Evolutionary conservation across 768 basidiomycete species (phyloP).

Genomic region (Suillus decipiens): DNA sequence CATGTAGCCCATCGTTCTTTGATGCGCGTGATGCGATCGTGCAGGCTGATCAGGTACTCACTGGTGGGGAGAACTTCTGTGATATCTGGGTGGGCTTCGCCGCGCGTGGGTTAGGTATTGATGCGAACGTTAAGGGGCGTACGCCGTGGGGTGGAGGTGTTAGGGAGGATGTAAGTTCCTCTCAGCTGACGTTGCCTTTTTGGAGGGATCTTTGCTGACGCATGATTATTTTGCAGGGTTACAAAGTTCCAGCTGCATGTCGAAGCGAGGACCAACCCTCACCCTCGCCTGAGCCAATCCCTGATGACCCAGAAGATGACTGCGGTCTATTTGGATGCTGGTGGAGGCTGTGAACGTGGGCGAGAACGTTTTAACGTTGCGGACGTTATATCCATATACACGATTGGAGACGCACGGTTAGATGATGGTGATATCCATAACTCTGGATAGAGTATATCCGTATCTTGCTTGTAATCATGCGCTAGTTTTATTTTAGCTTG

Average conservation of each 20-base stretch:
- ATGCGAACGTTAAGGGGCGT: slow-evolving; percentile 70
- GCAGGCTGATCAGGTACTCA: slow-evolving; percentile 86
- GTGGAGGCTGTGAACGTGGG: slow-evolving; percentile 18
- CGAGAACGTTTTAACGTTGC: background rate
- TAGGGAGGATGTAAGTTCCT: slow-evolving; percentile 58
- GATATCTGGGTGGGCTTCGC: slow-evolving; percentile 86
- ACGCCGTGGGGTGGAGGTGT: slow-evolving; percentile 96
- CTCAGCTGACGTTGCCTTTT: background rate
- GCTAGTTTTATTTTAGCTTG: background rate
- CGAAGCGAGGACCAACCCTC: slow-evolving; percentile 25
- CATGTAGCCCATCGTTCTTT: slow-evolving; percentile 89
- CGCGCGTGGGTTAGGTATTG: slow-evolving; percentile 74
- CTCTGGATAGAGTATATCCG: slow-evolving; percentile 1
- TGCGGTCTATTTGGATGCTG: slow-evolving; percentile 27
- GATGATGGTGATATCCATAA: background rate
- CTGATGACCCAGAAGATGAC: slow-evolving; percentile 37
- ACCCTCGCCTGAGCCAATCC: slow-evolving; percentile 31
- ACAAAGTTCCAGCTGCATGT: slow-evolving; percentile 43
- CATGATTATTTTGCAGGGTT: slow-evolving; percentile 34
- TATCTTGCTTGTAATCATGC: slow-evolving; percentile 5
- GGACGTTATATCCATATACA: background rate
- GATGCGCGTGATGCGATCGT: slow-evolving; percentile 89
- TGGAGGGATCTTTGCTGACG: slow-evolving; percentile 6
- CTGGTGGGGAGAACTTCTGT: slow-evolving; percentile 93
- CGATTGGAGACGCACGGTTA: slow-evolving; percentile 4